Conservation (phyloP, 1,284 basidiomycete genomes). For the Meripilus lineatus region DNA sequence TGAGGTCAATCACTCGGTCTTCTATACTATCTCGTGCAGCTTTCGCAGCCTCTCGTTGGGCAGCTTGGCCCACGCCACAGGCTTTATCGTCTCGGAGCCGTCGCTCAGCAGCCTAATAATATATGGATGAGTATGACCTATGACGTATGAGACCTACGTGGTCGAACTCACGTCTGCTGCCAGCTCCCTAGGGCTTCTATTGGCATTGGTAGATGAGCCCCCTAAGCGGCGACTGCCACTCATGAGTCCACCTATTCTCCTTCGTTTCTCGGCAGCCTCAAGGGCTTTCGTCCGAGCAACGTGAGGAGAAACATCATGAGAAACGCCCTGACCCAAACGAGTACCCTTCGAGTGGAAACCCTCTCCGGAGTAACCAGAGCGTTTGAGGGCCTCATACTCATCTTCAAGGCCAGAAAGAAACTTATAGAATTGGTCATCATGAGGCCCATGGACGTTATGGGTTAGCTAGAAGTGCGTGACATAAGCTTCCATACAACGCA, state of each 20-base stretch:
- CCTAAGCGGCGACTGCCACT: conserved; percentile 55
- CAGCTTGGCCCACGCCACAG: conserved; percentile 59
- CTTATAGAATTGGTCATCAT: conserved; percentile 81
- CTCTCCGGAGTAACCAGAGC: conserved; percentile 76
- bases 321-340: conserved; percentile 54
- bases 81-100: conserved; percentile 65
- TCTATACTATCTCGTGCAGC: conserved; percentile 64
- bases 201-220: conserved; percentile 32
- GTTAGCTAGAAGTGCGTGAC: conserved; percentile 54
- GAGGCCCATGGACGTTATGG: conserved; percentile 84
- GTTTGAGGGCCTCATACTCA: conserved; percentile 73
- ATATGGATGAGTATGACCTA: conserved; percentile 3
- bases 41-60: conserved; percentile 62
- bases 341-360: conserved; percentile 77
- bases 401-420: conserved; percentile 73
- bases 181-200: conserved; percentile 63
- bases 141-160: too few relatives aligned
- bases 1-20: conserved; percentile 59
- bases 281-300: conserved; percentile 62
- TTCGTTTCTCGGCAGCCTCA: conserved; percentile 72
- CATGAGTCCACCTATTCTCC: conserved; percentile 35
- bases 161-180: conserved; percentile 73
- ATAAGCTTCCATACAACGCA: neutral
- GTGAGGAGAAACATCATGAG: conserved; percentile 62
- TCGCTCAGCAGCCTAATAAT: conserved; percentile 72